A percentile compares a stretch with the other conserved stretches of the same genome.
These are phyloP conservation scores for Trichomonas vaginalis DNA, from an alignment of 208 protist species.

Conservation along the genomic window DNA sequence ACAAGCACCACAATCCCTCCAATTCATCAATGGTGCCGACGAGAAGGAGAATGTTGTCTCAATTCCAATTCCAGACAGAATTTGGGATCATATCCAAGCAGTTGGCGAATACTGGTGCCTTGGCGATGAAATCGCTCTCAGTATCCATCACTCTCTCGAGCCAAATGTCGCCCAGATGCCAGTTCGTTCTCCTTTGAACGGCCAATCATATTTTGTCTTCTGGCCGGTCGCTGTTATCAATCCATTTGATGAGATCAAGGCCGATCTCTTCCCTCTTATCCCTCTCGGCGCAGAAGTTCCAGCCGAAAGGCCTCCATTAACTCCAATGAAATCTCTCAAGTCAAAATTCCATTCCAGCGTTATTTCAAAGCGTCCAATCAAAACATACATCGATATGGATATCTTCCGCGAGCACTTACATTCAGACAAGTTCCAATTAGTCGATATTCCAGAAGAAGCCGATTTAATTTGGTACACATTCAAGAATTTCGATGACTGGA, in stretches of 20 bases:
- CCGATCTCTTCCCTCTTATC: neutral
- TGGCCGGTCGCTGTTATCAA: neutral
- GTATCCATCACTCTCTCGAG: neutral
- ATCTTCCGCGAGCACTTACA: neutral
- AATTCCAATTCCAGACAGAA: neutral
- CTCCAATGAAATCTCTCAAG: neutral
- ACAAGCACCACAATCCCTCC: neutral
- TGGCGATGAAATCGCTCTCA: neutral
- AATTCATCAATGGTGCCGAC: neutral
- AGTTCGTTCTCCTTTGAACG: neutral
- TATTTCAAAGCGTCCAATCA: neutral
- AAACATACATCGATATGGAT: neutral
- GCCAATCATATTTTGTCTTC: neutral
- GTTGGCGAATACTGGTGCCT: neutral
- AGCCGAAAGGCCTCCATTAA: too few species aligned
- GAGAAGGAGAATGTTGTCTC: neutral
- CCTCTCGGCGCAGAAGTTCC: neutral
- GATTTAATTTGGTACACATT: neutral
- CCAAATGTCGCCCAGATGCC: neutral
- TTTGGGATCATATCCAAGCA: slow-evolving; percentile 4
- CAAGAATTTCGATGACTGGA: neutral
- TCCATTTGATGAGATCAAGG: neutral
- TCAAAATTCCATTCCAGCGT: neutral
- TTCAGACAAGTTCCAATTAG: neutral
- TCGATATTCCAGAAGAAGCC: neutral